phyloP scores from a whole-genome alignment of 306 rosid species.

The Citrullus mucosospermus region DNA sequence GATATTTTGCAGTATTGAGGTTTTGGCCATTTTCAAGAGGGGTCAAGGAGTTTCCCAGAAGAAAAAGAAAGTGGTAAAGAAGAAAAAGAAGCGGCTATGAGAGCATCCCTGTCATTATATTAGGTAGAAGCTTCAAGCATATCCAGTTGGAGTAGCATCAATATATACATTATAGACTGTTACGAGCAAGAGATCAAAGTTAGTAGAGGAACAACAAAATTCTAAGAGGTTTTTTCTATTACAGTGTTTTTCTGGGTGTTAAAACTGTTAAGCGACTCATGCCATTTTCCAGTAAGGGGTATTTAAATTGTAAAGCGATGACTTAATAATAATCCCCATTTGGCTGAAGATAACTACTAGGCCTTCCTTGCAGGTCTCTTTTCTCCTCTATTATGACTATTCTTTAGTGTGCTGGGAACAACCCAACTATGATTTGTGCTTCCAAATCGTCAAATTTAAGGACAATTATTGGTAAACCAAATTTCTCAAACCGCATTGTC shows the following conservation, averaged over 20 bases:
- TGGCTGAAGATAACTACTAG: neutral
- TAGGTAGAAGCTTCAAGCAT: neutral
- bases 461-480: no score
- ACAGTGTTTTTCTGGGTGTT: neutral
- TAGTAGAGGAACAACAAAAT: neutral
- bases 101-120: neutral
- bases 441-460: no score
- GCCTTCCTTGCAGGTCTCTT: neutral
- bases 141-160: neutral
- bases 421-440: no score
- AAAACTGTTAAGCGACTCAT: neutral
- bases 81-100: constrained; percentile 49
- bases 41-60: constrained; percentile 24
- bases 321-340: neutral
- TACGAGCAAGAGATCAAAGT: neutral
- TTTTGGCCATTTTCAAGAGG: constrained; percentile 75
- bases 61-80: constrained; percentile 56
- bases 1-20: constrained; percentile 54
- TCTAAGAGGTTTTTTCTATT: neutral
- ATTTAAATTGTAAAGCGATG: neutral
- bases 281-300: neutral
- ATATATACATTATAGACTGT: neutral
- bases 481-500: no score
- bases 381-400: neutral
- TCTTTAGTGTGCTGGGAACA: no score